Conservation (phyloP, 129 eudicot genomes). For the Rutidosis leptorrhynchoides region DNA sequence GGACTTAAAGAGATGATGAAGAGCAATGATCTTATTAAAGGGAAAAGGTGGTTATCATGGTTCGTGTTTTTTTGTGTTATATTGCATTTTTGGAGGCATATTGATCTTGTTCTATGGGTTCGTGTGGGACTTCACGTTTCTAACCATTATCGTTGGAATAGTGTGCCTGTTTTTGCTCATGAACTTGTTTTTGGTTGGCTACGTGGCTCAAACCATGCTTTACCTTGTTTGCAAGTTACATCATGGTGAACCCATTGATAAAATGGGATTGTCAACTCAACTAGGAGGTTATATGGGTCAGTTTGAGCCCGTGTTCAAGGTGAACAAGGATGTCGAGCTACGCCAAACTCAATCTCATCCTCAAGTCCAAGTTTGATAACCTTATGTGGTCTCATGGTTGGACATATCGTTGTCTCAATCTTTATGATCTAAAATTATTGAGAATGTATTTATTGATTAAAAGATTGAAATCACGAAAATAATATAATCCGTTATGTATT, state of each 20-base stretch:
- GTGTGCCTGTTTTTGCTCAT: constrained; percentile 33
- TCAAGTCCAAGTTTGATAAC: constrained; percentile 31
- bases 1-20: constrained; percentile 41
- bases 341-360: constrained; percentile 22
- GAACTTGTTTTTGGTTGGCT: constrained; percentile 30
- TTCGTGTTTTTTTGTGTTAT: constrained; percentile 33
- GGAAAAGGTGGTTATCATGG: constrained; percentile 38
- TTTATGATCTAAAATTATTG: constrained; percentile 1
- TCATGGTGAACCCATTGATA: constrained; percentile 32
- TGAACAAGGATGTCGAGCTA: constrained; percentile 35
- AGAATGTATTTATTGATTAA: constrained; percentile 8
- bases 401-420: background rate
- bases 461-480: constrained; percentile 10
- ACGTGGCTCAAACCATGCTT: constrained; percentile 39
- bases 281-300: constrained; percentile 31
- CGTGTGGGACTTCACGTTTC: constrained; percentile 11
- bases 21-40: constrained; percentile 34
- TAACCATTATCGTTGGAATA: constrained; percentile 20
- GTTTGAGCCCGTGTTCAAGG: constrained; percentile 27
- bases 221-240: constrained; percentile 42
- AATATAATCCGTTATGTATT: too few relatives aligned
- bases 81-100: constrained; percentile 24
- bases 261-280: constrained; percentile 34
- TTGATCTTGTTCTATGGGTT: constrained; percentile 24
- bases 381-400: constrained; percentile 10